Evolutionary conservation across 805 yeast species (phyloP), one percentile per base, ranked within the genome.

Genomic region (Danielozyma ontarioensis): DNA sequence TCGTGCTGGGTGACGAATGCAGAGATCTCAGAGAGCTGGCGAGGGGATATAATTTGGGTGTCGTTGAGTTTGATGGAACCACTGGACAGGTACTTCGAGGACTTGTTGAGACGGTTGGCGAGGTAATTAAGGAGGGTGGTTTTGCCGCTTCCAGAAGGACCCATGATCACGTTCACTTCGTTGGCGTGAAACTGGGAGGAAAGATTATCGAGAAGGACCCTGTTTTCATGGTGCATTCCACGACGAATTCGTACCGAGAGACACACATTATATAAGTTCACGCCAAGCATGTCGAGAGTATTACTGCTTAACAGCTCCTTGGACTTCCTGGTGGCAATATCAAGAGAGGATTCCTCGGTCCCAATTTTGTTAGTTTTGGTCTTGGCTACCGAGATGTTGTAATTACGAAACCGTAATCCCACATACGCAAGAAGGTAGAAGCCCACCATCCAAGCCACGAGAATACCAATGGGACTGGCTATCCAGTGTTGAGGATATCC

Each of bases 1-100:
- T 86, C 95, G 43, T 81, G 85, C 50, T 86, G 96, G 4, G 84
- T 74, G 14, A 86, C 95, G 56, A 82, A 86, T 0, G 90, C 84
- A 32, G 90, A 71, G 4, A 62, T 49, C 27, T 45, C 45, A 5
- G 59, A 43, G 23, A 66, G 37, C 10, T 56, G 51, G 11, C 42
- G 25, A 1, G 50, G 42, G 4, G 51, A 33, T 4, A 64, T 46
- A 8, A 32, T 39, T 29, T 58, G 62, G n/a, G 26, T 11, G 12
- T 40, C 42, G 39, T 62, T 63, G 14, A 64, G 31, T 8, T 39
- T 38, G 7, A 64, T 45, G 2, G 29, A 28, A 1, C 70, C 70
- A 2, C 35, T 45, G 2, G 50, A 31, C 7, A 44, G 32, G 31
- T 42, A 64, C 3, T 42, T 36, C 1, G 53, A 42, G 3, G 45